Conservation (phyloP, 176 grass and related monocot genomes). For the Oryza punctata region DNA sequence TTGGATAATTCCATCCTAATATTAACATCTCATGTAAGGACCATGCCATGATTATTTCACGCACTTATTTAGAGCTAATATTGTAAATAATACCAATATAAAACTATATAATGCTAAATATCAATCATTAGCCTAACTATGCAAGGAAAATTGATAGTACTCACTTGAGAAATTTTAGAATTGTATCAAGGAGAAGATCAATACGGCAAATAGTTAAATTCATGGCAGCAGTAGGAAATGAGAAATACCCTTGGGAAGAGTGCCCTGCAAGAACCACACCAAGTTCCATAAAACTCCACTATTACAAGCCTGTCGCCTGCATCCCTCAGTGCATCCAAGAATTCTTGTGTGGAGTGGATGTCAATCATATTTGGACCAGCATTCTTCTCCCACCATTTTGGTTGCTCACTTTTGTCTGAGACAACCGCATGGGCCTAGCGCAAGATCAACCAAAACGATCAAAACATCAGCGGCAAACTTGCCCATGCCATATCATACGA, state of each 20-base stretch:
- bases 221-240: conserved; percentile 15
- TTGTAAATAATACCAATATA: neutral
- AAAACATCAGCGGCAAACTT: conserved; percentile 30
- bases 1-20: conserved; percentile 12
- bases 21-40: neutral
- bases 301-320: conserved; percentile 78
- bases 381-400: conserved; percentile 96
- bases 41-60: neutral
- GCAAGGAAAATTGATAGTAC: neutral
- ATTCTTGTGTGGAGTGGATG: conserved; percentile 91
- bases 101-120: neutral
- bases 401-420: conserved; percentile 45
- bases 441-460: conserved; percentile 44
- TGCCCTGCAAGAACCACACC: conserved; percentile 93
- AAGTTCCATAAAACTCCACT: conserved; percentile 94
- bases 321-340: conserved; percentile 80
- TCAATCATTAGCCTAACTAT: neutral
- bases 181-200: neutral
- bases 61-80: neutral
- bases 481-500: neutral
- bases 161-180: conserved; percentile 12
- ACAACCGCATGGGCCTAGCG: conserved; percentile 53
- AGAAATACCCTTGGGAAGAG: conserved; percentile 83
- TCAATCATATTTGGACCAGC: conserved; percentile 88
- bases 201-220: neutral